phyloP scores from a whole-genome alignment of 768 basidiomycete species.

The Boletus vinaceobasis region DNA sequence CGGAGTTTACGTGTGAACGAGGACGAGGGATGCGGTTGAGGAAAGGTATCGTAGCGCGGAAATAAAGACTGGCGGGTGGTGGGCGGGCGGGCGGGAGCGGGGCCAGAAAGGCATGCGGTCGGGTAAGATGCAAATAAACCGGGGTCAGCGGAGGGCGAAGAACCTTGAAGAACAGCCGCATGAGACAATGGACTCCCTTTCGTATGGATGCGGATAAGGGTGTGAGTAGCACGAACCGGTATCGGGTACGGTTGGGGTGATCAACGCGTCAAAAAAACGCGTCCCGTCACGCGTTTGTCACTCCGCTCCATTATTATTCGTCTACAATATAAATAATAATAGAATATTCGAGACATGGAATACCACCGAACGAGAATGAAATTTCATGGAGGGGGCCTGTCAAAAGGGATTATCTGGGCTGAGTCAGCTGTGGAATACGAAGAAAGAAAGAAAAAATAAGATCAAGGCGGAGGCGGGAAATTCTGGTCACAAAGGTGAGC shows the following conservation, averaged over 20 bases:
- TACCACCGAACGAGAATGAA: slow-evolving; percentile 16
- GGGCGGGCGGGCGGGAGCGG: slow-evolving; percentile 13
- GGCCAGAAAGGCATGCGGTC: slow-evolving; percentile 18
- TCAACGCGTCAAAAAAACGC: slow-evolving; percentile 25
- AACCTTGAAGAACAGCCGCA: slow-evolving; percentile 15
- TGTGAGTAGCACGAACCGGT: slow-evolving; percentile 9
- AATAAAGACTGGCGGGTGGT: slow-evolving; percentile 19
- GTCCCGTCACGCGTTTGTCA: slow-evolving; percentile 25
- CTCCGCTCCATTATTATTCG: slow-evolving; percentile 9
- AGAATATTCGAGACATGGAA: slow-evolving; percentile 15
- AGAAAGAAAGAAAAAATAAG: not conserved
- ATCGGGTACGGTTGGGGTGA: slow-evolving; percentile 4
- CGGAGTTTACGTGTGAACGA: slow-evolving; percentile 29
- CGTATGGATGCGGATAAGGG: slow-evolving; percentile 18
- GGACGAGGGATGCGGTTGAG: slow-evolving; percentile 7
- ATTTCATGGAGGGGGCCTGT: slow-evolving; percentile 9
- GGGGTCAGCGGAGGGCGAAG: slow-evolving; percentile 21
- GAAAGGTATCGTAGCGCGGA: slow-evolving; percentile 21
- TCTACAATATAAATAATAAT: slow-evolving; percentile 1
- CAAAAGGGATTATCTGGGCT: not conserved
- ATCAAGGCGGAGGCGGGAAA: not conserved
- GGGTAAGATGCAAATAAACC: slow-evolving; percentile 25
- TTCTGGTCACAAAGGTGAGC: not conserved
- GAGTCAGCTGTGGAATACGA: not conserved
- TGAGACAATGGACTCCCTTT: slow-evolving; percentile 25